These are phyloP conservation scores for Pseudopithomyces maydicus DNA, from an alignment of 2,329 filamentous ascomycete species.

Conservation along the genomic window DNA sequence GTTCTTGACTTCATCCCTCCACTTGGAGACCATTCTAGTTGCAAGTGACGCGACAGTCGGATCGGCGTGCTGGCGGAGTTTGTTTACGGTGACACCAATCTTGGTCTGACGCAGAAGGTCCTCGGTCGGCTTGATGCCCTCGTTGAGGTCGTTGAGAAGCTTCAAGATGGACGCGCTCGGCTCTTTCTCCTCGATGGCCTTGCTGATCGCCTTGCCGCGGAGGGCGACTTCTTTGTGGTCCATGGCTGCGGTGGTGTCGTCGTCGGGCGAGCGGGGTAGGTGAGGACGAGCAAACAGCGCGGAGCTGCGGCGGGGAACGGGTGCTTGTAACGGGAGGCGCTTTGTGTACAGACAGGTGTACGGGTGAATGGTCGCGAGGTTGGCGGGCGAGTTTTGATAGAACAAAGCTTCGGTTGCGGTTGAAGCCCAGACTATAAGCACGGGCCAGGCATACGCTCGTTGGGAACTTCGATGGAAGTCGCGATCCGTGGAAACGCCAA, in stretches of 20 bases:
- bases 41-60: conserved; percentile 73
- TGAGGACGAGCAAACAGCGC: conserved; percentile 2
- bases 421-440: background rate
- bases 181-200: conserved; percentile 77
- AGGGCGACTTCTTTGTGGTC: conserved; percentile 81
- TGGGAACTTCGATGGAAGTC: background rate
- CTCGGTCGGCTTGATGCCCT: conserved; percentile 82
- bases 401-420: background rate
- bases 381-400: conserved; percentile 14
- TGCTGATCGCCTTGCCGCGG: conserved; percentile 78
- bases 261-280: background rate
- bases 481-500: background rate
- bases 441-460: background rate
- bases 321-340: conserved; percentile 6
- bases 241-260: conserved; percentile 55
- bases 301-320: background rate
- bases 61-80: conserved; percentile 80
- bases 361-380: background rate
- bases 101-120: conserved; percentile 89
- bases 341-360: conserved; percentile 3
- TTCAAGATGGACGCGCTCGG: conserved; percentile 72
- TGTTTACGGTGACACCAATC: conserved; percentile 88
- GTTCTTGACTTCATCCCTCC: conserved; percentile 75
- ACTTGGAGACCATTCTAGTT: conserved; percentile 82
- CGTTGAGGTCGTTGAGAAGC: conserved; percentile 78